A percentile compares a stretch with the other conserved stretches of the same genome.
These are phyloP conservation scores for Termitomyces eurrhizus DNA, from an alignment of 768 basidiomycete genomes.

Conservation along the genomic window DNA sequence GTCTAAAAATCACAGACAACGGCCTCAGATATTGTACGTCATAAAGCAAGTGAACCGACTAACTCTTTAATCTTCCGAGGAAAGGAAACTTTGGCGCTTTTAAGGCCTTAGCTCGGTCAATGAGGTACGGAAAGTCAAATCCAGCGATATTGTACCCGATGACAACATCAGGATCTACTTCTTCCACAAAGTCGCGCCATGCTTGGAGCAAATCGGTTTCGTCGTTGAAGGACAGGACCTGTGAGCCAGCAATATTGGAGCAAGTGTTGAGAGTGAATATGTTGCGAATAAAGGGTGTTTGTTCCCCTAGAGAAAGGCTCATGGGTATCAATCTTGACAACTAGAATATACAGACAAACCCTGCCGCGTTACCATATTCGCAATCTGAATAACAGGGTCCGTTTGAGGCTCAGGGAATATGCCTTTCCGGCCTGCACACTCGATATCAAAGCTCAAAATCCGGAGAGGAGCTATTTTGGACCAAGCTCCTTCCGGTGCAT, in stretches of 20 bases:
- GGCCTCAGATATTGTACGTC: neutral
- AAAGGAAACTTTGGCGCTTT: conserved; percentile 65
- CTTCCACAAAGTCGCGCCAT: conserved; percentile 89
- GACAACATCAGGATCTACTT: conserved; percentile 92
- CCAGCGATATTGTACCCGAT: conserved; percentile 94
- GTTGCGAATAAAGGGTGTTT: conserved; percentile 92
- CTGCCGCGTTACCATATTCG: conserved; percentile 98
- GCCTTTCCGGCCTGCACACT: conserved; percentile 96
- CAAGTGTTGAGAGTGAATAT: conserved; percentile 95
- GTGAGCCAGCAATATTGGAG: conserved; percentile 95
- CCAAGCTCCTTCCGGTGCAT: conserved; percentile 90
- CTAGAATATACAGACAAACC: conserved; percentile 42
- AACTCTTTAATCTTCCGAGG: conserved; percentile 76
- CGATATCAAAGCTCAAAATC: conserved; percentile 97
- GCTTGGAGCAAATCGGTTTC: conserved; percentile 69
- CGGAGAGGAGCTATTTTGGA: conserved; percentile 89
- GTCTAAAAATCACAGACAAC: conserved; percentile 37
- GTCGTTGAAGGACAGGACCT: conserved; percentile 79
- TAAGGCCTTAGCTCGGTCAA: conserved; percentile 86
- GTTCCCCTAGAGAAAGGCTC: conserved; percentile 57
- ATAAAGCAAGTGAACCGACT: conserved; percentile 12
- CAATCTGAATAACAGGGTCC: conserved; percentile 98
- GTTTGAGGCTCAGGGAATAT: conserved; percentile 89
- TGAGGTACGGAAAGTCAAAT: conserved; percentile 96
- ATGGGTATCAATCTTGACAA: conserved; percentile 4